These are phyloP conservation scores for Nannizziopsis arthrosporioides DNA, from an alignment of 2,329 filamentous ascomycete species.

Conservation along the genomic window DNA sequence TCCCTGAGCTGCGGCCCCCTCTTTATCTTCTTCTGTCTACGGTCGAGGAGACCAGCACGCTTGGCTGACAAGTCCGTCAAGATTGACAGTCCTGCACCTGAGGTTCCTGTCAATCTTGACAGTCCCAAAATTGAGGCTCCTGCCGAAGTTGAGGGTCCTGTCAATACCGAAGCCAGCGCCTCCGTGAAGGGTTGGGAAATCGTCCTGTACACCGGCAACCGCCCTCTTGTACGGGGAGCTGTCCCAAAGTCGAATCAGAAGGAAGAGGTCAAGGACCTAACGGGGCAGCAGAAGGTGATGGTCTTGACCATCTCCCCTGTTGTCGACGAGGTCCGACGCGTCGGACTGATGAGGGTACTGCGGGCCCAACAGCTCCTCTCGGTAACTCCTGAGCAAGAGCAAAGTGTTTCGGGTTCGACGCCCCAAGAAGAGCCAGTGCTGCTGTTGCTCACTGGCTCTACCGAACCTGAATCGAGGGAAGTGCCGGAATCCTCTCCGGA, in stretches of 20 bases:
- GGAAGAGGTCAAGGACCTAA: background rate
- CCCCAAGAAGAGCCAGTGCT: constrained; percentile 1
- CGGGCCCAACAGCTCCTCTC: background rate
- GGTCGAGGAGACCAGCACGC: no score
- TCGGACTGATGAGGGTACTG: background rate
- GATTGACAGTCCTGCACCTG: no score
- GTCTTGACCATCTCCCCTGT: background rate
- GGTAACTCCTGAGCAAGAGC: background rate
- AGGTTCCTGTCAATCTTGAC: background rate
- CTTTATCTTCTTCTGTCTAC: no score
- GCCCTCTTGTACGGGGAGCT: background rate
- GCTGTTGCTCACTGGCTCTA: no score
- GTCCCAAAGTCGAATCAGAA: background rate
- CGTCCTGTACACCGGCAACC: constrained; percentile 4
- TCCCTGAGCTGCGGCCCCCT: no score
- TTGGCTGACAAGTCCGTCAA: no score
- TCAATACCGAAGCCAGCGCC: no score
- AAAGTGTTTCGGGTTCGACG: background rate
- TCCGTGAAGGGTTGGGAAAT: background rate
- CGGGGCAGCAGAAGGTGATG: background rate
- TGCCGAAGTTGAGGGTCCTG: no score
- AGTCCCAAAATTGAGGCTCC: background rate
- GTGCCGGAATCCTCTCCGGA: no score
- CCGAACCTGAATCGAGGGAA: no score
- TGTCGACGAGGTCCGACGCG: background rate